These are phyloP conservation scores for Austroboletus festivus DNA, from an alignment of 768 basidiomycete genomes.

Conservation along the genomic window DNA sequence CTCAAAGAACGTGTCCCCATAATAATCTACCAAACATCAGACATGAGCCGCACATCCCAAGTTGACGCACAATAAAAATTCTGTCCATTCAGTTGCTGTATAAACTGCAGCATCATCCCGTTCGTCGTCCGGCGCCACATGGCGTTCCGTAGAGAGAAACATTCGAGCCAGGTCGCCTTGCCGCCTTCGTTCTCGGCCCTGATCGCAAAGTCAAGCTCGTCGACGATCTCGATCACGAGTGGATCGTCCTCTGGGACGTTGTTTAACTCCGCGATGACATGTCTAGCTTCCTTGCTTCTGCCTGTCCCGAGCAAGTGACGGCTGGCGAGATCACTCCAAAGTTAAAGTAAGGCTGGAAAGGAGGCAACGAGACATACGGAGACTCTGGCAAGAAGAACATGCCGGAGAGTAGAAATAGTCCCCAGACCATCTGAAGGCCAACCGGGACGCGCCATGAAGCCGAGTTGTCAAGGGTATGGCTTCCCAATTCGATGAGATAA, in stretches of 20 bases:
- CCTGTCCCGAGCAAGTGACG: constrained; percentile 68
- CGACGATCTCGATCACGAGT: constrained; percentile 56
- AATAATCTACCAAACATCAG: constrained; percentile 52
- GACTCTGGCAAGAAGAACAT: constrained; percentile 79
- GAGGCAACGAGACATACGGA: constrained; percentile 44
- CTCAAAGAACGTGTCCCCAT: constrained; percentile 79
- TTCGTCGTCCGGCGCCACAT: constrained; percentile 74
- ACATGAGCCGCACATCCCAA: not conserved
- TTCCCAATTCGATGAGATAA: constrained; percentile 68
- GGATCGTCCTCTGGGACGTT: constrained; percentile 55
- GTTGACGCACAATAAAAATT: constrained; percentile 74
- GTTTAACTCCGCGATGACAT: constrained; percentile 65
- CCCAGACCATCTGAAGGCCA: constrained; percentile 73
- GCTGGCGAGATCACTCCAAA: constrained; percentile 30
- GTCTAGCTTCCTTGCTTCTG: constrained; percentile 50
- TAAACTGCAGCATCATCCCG: constrained; percentile 82
- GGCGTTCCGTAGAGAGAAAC: constrained; percentile 65
- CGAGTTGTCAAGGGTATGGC: constrained; percentile 50
- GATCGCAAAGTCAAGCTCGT: constrained; percentile 65
- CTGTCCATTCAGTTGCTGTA: constrained; percentile 79
- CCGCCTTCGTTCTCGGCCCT: constrained; percentile 76
- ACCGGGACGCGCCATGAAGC: constrained; percentile 75
- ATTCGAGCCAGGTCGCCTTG: constrained; percentile 75
- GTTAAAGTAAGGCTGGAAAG: not conserved
- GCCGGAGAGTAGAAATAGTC: constrained; percentile 60